Evolutionary conservation across 2,329 filamentous ascomycete genomes (phyloP).

Genomic region (Stagonosporopsis cucurbitacearum): DNA sequence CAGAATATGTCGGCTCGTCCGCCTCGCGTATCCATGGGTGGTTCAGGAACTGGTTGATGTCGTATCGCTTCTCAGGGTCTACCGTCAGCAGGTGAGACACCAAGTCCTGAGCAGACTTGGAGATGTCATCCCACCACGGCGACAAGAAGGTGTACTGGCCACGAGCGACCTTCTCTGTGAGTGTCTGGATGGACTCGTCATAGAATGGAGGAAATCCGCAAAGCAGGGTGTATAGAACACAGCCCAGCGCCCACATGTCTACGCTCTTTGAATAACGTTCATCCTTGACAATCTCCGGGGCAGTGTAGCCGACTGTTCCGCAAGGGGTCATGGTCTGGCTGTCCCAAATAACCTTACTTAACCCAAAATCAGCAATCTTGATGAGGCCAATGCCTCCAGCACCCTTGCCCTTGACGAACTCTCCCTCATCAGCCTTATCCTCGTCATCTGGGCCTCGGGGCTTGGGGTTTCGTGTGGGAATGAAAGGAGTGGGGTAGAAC

Average conservation of each 20-base stretch:
- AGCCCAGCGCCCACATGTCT: conserved; percentile 98
- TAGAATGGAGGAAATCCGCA: conserved; percentile 99
- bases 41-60: conserved; percentile 88
- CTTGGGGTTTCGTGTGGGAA: conserved; percentile 81
- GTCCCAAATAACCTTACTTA: conserved; percentile 98
- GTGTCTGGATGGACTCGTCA: conserved; percentile 94
- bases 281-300: conserved; percentile 98
- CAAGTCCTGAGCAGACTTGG: conserved; percentile 89
- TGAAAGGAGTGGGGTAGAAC: conserved; percentile 83
- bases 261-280: conserved; percentile 98
- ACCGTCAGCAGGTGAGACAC: conserved; percentile 93
- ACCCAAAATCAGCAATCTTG: conserved; percentile 97
- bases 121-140: conserved; percentile 99
- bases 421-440: conserved; percentile 95
- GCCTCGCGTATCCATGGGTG: conserved; percentile 90
- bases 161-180: conserved; percentile 96
- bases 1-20: conserved; percentile 70
- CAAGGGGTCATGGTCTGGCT: conserved; percentile 99
- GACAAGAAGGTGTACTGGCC: conserved; percentile 98
- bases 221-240: conserved; percentile 93
- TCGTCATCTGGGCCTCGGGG: conserved; percentile 88
- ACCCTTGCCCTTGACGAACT: conserved; percentile 82
- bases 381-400: conserved; percentile 91
- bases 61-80: conserved; percentile 92
- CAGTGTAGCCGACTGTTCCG: conserved; percentile 96